phyloP scores from a whole-genome alignment of 2,329 filamentous ascomycete genomes.

The Pseudogymnoascus sp. region DNA sequence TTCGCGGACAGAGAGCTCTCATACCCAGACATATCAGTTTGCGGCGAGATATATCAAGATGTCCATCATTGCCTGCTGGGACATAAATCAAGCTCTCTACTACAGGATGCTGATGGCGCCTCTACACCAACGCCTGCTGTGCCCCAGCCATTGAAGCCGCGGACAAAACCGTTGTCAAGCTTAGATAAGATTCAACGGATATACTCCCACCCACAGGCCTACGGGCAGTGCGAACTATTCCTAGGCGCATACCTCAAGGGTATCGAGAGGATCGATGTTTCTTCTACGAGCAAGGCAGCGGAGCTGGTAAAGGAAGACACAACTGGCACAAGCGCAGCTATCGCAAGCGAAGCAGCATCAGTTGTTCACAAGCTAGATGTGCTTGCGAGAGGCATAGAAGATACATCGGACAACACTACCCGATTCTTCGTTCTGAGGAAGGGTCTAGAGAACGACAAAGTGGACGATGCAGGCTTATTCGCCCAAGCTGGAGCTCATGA shows the following conservation, averaged over 20 bases:
- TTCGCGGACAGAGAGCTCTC: constrained; percentile 62
- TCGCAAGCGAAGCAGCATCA: constrained; percentile 68
- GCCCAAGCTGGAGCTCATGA: constrained; percentile 8
- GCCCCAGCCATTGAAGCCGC: constrained; percentile 38
- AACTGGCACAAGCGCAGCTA: constrained; percentile 59
- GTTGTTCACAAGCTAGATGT: constrained; percentile 58
- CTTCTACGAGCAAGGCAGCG: constrained; percentile 77
- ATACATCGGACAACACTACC: constrained; percentile 67
- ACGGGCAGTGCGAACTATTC: constrained; percentile 79
- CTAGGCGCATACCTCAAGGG: constrained; percentile 60
- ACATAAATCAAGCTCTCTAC: constrained; percentile 21
- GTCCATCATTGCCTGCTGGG: constrained; percentile 85
- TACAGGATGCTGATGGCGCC: constrained; percentile 19
- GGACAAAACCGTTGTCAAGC: constrained; percentile 39
- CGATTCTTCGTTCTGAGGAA: constrained; percentile 59
- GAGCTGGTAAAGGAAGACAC: constrained; percentile 58
- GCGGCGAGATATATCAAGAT: constrained; percentile 74
- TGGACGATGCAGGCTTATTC: constrained; percentile 14
- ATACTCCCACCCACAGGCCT: constrained; percentile 92
- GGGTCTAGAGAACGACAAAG: constrained; percentile 15
- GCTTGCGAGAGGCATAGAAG: constrained; percentile 62
- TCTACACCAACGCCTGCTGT: constrained; percentile 43
- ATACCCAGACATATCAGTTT: constrained; percentile 64
- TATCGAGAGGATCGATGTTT: constrained; percentile 73
- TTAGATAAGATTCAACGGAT: constrained; percentile 61